Percentiles rank a stretch among this genome's conserved stretches.
phyloP scores from a whole-genome alignment of 169 alveolate genomes.

The Babesia gibsoni region DNA sequence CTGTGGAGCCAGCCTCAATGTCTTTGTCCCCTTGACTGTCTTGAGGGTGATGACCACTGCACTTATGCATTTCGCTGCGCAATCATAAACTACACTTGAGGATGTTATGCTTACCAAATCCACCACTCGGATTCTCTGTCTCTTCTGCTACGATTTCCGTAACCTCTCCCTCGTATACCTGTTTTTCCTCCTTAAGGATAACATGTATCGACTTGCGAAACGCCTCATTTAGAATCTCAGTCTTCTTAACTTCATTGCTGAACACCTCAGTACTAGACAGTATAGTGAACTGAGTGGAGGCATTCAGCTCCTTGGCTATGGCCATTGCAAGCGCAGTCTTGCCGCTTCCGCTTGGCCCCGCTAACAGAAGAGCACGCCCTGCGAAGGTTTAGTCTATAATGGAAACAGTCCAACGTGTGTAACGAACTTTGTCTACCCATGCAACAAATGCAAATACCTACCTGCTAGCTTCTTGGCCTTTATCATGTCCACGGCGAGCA shows the following conservation, averaged over 20 bases:
- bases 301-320: conserved; percentile 97
- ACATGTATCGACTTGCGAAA: conserved; percentile 98
- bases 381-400: background rate
- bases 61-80: conserved; percentile 87
- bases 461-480: conserved; percentile 98
- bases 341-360: conserved; percentile 98
- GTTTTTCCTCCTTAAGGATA: conserved; percentile 97
- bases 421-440: conserved; percentile 26
- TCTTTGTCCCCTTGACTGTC: conserved; percentile 96
- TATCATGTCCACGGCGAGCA: conserved; percentile 96
- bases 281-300: conserved; percentile 99
- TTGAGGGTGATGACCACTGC: conserved; percentile 92
- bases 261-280: conserved; percentile 99
- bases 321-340: conserved; percentile 99
- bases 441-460: conserved; percentile 20
- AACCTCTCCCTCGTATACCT: conserved; percentile 79
- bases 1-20: conserved; percentile 96
- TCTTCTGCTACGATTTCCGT: conserved; percentile 77
- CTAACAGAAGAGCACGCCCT: conserved; percentile 81
- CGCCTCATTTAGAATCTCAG: conserved; percentile 98
- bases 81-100: background rate
- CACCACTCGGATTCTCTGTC: conserved; percentile 78
- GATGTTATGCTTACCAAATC: conserved; percentile 49
- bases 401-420: background rate
- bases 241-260: conserved; percentile 98